These are phyloP conservation scores for Dioscorea cayenensis DNA, from an alignment of 116 monocot species.

Conservation along the genomic window DNA sequence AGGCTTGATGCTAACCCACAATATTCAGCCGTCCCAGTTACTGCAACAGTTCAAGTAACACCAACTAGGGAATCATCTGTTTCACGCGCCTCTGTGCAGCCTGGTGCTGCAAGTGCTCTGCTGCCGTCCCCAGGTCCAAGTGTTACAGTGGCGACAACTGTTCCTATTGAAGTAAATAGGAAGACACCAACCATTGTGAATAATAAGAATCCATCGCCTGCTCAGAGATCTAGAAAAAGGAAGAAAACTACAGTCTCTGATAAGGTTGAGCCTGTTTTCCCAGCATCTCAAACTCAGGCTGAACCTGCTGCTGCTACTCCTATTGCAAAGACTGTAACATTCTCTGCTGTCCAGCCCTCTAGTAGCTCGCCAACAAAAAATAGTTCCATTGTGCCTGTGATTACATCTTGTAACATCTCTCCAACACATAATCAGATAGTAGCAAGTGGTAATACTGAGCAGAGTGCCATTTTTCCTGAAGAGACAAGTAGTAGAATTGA, in stretches of 20 bases:
- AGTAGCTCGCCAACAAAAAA: conserved; percentile 19
- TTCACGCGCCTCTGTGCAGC: conserved; percentile 28
- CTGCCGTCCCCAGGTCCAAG: conserved; percentile 14
- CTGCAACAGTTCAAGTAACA: conserved; percentile 50
- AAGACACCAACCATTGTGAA: conserved; percentile 13
- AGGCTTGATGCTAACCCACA: conserved; percentile 26
- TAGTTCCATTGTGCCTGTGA: conserved; percentile 14
- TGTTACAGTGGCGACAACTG: conserved; percentile 12
- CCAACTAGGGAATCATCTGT: conserved; percentile 37
- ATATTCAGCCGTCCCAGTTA: conserved; percentile 26
- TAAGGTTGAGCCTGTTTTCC: conserved; percentile 10
- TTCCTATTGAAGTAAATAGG: conserved; percentile 20
- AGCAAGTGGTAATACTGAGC: conserved; percentile 18
- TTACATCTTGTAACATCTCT: conserved; percentile 18
- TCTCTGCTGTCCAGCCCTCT: conserved; percentile 7
- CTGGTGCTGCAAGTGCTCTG: conserved; percentile 33
- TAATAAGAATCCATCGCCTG: conserved; percentile 19
- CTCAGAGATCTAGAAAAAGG: conserved; percentile 63
- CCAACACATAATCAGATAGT: conserved; percentile 43
- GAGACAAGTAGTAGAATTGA: conserved; percentile 61
- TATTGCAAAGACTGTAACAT: conserved; percentile 8
- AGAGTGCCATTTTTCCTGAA: conserved; percentile 50
- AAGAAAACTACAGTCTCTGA: conserved; percentile 42
- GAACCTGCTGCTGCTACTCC: conserved; percentile 25
- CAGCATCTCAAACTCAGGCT: conserved; percentile 22